Evolutionary conservation across 768 basidiomycete species (phyloP).

Genomic region (Xanthoconium stramineum): DNA sequence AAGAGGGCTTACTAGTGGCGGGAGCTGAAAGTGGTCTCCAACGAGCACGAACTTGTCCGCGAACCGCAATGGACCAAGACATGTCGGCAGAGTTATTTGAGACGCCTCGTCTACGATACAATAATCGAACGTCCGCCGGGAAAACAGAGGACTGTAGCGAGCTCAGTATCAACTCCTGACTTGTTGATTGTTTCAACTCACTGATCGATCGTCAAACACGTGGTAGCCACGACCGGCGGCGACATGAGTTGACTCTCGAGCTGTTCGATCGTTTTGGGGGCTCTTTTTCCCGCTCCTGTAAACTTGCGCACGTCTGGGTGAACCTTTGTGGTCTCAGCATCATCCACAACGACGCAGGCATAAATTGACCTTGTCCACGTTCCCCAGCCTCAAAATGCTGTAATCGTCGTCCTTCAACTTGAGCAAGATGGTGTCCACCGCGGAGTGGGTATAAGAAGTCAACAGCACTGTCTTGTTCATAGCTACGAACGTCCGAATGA

Average conservation of each 20-base stretch:
- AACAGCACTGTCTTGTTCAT: slow-evolving; percentile 86
- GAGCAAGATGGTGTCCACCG: slow-evolving; percentile 93
- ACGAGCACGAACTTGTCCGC: slow-evolving; percentile 92
- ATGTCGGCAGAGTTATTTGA: slow-evolving; percentile 94
- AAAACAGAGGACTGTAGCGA: slow-evolving; percentile 69
- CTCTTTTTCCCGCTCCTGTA: slow-evolving; percentile 56
- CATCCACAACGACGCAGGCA: neutral
- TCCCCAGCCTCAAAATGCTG: slow-evolving; percentile 81
- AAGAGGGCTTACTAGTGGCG: slow-evolving; percentile 67
- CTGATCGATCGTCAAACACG: slow-evolving; percentile 93
- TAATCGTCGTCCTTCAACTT: slow-evolving; percentile 73
- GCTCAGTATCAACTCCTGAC: slow-evolving; percentile 4
- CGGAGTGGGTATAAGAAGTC: slow-evolving; percentile 95
- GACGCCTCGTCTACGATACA: slow-evolving; percentile 99
- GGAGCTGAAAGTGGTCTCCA: slow-evolving; percentile 96
- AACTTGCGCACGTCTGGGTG: slow-evolving; percentile 77
- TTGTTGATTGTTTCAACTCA: slow-evolving; percentile 38
- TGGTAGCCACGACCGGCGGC: slow-evolving; percentile 94
- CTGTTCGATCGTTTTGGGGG: slow-evolving; percentile 71
- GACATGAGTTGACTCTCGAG: slow-evolving; percentile 79
- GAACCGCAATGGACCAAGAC: slow-evolving; percentile 87
- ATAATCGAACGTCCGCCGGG: slow-evolving; percentile 83
- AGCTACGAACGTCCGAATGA: slow-evolving; percentile 75
- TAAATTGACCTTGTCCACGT: slow-evolving; percentile 76
- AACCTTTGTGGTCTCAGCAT: slow-evolving; percentile 46